phyloP scores from a whole-genome alignment of 306 rosid genomes.

The Vigna hirtella region DNA sequence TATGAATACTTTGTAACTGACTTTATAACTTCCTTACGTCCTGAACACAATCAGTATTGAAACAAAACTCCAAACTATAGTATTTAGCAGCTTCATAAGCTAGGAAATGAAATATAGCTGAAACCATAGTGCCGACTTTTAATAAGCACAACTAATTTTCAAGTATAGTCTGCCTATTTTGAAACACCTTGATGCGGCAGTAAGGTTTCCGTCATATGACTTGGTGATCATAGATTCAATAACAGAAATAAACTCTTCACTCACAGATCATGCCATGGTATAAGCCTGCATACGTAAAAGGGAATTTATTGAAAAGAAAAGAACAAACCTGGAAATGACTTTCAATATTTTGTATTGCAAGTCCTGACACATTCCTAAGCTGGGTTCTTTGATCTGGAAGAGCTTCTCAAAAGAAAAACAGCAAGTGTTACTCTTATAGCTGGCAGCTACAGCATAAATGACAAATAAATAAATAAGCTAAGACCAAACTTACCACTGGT shows the following conservation, averaged over 20 bases:
- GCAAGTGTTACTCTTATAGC: conserved; percentile 1
- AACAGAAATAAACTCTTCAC: conserved; percentile 1
- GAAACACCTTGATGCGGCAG: background rate
- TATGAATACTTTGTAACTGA: background rate
- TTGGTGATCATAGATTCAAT: background rate
- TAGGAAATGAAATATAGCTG: conserved; percentile 5
- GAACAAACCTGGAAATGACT: conserved; percentile 59
- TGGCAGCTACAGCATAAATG: background rate
- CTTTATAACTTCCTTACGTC: background rate
- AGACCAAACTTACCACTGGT: conserved; percentile 47
- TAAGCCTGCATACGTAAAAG: background rate
- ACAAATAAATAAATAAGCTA: background rate
- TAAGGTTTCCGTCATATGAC: background rate
- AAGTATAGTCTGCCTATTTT: conserved; percentile 3
- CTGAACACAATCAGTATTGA: background rate
- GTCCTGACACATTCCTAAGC: conserved; percentile 53
- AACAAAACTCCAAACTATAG: background rate
- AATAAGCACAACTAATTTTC: background rate
- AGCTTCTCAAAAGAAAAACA: conserved; percentile 51
- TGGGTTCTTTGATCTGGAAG: conserved; percentile 49
- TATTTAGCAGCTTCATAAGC: background rate
- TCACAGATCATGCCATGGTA: background rate
- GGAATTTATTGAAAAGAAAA: background rate
- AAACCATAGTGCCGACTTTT: background rate
- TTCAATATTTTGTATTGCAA: conserved; percentile 39